A percentile compares a stretch with the other conserved stretches of the same genome.
These are phyloP conservation scores for Litchi chinensis DNA, from an alignment of 345 rosid genomes.

Conservation along the genomic window DNA sequence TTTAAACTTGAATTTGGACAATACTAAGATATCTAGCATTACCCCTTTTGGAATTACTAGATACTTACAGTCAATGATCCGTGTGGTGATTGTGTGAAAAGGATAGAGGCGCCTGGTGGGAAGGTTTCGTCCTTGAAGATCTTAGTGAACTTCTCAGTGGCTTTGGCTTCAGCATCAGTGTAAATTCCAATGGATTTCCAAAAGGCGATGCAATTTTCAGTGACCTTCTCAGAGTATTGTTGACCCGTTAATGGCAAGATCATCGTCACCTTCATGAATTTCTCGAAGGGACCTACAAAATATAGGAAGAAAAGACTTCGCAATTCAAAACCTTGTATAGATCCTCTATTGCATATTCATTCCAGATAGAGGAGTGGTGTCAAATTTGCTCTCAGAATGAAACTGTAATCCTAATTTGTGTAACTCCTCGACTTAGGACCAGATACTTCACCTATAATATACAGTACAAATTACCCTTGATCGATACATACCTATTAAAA, in stretches of 20 bases:
- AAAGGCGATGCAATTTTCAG: constrained; percentile 66
- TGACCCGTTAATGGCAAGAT: constrained; percentile 64
- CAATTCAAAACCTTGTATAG: neutral
- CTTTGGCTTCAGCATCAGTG: constrained; percentile 73
- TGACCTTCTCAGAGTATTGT: constrained; percentile 73
- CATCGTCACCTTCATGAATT: constrained; percentile 62
- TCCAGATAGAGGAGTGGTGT: neutral
- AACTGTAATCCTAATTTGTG: neutral
- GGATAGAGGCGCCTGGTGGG: constrained; percentile 74
- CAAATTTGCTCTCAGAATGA: neutral
- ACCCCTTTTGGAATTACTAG: neutral
- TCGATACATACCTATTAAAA: neutral
- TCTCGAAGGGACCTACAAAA: constrained; percentile 60
- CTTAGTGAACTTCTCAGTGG: constrained; percentile 55
- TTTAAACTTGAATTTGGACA: too few relatives aligned
- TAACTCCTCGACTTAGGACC: neutral
- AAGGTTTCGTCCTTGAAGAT: constrained; percentile 63
- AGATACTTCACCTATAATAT: too few relatives aligned
- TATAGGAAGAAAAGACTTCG: neutral
- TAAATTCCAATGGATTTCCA: constrained; percentile 78
- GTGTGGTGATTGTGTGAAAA: constrained; percentile 53
- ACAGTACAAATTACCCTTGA: neutral
- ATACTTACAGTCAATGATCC: constrained; percentile 62
- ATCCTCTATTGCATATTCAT: neutral
- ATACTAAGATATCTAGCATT: too few relatives aligned